phyloP scores from a whole-genome alignment of 192 early-diverging fungal species.

The Coemansia sp. region DNA sequence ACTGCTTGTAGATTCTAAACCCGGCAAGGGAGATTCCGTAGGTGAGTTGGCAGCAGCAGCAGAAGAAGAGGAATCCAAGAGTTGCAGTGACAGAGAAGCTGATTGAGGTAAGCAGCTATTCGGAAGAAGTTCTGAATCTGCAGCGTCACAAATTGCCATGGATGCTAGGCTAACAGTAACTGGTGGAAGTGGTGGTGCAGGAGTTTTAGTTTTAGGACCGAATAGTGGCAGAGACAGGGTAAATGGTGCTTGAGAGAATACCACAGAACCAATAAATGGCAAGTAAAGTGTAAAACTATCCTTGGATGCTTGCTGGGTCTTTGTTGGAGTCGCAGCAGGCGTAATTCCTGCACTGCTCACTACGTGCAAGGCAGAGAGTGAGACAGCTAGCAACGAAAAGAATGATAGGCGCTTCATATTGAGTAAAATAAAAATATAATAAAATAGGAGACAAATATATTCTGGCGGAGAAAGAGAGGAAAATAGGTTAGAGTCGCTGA shows the following conservation, averaged over 20 bases:
- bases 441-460: not conserved
- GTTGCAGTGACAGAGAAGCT: not conserved
- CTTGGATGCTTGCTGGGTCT: not conserved
- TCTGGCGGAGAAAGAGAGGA: not conserved
- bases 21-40: not conserved
- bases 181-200: constrained; percentile 14
- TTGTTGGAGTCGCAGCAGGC: not conserved
- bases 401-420: not conserved
- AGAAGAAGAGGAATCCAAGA: not conserved
- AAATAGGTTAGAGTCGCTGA: not conserved
- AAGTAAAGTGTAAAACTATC: not conserved
- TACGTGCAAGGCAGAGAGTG: not conserved
- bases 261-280: constrained; percentile 21
- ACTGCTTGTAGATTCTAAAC: not conserved
- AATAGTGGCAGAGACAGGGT: constrained; percentile 11
- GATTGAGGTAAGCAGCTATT: constrained; percentile 14
- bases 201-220: constrained; percentile 3
- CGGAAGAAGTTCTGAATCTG: constrained; percentile 14
- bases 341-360: not conserved
- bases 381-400: not conserved
- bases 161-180: constrained; percentile 15
- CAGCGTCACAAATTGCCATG: constrained; percentile 34
- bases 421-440: not conserved
- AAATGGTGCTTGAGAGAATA: constrained; percentile 21
- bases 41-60: not conserved